Base-by-base conservation (phyloP, 2,329 filamentous ascomycete genomes). In the Neospermospora avenae region DNA sequence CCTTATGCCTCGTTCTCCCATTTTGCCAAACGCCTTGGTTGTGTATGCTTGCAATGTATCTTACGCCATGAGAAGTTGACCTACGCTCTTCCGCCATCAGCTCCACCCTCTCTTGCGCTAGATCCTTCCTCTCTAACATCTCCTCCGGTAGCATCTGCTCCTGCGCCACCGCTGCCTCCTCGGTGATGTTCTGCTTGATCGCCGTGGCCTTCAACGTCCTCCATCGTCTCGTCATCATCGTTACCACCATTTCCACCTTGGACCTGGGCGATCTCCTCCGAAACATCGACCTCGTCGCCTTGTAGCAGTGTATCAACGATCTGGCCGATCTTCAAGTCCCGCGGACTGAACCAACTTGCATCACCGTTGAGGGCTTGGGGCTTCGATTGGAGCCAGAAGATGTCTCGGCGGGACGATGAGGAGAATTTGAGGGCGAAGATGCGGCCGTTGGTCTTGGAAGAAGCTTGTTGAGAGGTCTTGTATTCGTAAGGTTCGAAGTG, bases 71-170 rank as follows among this genome's bases (percentile, higher is more conserved):
- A 63, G 67, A 69, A 39, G 42, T 58, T 69, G 77, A 99, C 96
- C 93, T 98, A 99, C 95, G 93, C 95, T 97, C 95, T 87, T 78
- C 91, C 96, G 72, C 96, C 95, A 77, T 98, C 95, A 69, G 91
- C 91, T 74, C 96, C 95, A 62, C 93, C 95, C 77, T 96, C 92
- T 78, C 96, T 84, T 66, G 93, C 86, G 68, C 85, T 87, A 75
- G 91, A 86, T 60, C 95, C 95, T 76, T 98, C 95, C 75, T 96
- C 87, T 76, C 93, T 85, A 68, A 96, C 79, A 74, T 99, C 93
- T 65, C 93, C 93, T 59, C 93, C 93, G 2, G 93, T 96, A 56
- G 93, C 93, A 75, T 84, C 92, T 58, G 90, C 79, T 35, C 92
- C 93, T 62, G 93, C 93, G 65, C 93, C 93, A 62, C 92, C 92